A percentile compares a stretch with the other conserved stretches of the same genome.
phyloP scores from a whole-genome alignment of 345 rosid genomes.

The Turnera subulata region DNA sequence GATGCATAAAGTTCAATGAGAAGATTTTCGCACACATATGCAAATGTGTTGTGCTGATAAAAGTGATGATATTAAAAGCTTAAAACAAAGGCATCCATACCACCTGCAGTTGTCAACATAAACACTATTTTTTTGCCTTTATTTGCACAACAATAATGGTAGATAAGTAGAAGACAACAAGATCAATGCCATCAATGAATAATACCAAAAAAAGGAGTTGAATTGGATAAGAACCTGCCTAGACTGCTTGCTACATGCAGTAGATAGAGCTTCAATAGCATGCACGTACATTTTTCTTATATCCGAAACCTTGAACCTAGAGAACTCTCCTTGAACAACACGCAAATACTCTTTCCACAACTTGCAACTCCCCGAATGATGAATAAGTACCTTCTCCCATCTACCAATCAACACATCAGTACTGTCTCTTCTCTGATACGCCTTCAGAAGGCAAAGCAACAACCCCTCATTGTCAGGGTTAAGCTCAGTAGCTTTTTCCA shows the following conservation, averaged over 20 bases:
- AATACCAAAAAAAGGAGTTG: conserved; percentile 13
- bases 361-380: conserved; percentile 66
- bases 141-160: background rate
- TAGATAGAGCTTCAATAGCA: conserved; percentile 79
- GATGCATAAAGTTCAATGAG: background rate
- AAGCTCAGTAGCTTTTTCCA: conserved; percentile 85
- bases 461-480: conserved; percentile 86
- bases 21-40: background rate
- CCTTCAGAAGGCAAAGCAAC: conserved; percentile 71
- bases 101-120: background rate
- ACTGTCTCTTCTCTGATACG: conserved; percentile 74
- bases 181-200: background rate
- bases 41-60: background rate
- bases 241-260: conserved; percentile 76
- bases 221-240: conserved; percentile 84
- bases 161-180: conserved; percentile 8
- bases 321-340: conserved; percentile 78
- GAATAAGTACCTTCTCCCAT: conserved; percentile 79
- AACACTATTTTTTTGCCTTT: background rate
- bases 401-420: conserved; percentile 65
- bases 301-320: conserved; percentile 89
- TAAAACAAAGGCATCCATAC: background rate
- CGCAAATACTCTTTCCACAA: conserved; percentile 85
- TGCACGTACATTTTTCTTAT: conserved; percentile 86
- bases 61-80: background rate